Conservation (phyloP, 2,329 filamentous ascomycete genomes). For the Penicillium sp. region DNA sequence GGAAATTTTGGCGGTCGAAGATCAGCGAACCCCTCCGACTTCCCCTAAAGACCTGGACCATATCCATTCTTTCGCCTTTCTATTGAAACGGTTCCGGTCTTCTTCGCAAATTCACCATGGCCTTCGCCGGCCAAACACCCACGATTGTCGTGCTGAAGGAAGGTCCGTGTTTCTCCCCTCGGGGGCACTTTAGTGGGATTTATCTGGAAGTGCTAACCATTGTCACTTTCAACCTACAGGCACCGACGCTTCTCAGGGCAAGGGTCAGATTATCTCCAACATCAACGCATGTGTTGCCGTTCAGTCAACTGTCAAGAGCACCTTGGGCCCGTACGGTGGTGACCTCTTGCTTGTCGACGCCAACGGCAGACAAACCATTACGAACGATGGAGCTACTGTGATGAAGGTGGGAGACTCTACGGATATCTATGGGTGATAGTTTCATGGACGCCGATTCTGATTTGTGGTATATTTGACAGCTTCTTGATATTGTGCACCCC, state of each 20-base stretch:
- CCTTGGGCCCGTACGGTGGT: constrained; percentile 92
- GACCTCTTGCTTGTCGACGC: constrained; percentile 93
- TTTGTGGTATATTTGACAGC: constrained; percentile 49
- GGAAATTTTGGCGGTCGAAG: constrained; percentile 43
- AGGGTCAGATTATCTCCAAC: constrained; percentile 94
- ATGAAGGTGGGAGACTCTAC: constrained; percentile 72
- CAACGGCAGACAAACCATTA: constrained; percentile 95
- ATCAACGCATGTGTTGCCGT: constrained; percentile 98
- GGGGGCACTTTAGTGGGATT: constrained; percentile 21
- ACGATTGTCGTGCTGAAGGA: constrained; percentile 98
- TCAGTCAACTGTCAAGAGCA: constrained; percentile 92
- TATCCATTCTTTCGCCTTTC: constrained; percentile 23
- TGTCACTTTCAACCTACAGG: constrained; percentile 53
- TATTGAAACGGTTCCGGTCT: constrained; percentile 19
- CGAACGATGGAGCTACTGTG: constrained; percentile 97
- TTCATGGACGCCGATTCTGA: constrained; percentile 3
- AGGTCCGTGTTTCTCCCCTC: constrained; percentile 59
- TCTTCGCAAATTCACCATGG: constrained; percentile 60
- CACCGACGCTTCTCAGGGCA: constrained; percentile 95
- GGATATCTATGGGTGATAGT: background rate
- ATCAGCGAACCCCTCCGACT: constrained; percentile 35
- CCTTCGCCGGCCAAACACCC: constrained; percentile 94
- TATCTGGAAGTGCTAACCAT: constrained; percentile 24
- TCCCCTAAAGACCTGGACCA: constrained; percentile 25
- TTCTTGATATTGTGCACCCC: constrained; percentile 97